Evolutionary conservation across 257 asterid genomes (phyloP).

Genomic region (Gardenia jasminoides): DNA sequence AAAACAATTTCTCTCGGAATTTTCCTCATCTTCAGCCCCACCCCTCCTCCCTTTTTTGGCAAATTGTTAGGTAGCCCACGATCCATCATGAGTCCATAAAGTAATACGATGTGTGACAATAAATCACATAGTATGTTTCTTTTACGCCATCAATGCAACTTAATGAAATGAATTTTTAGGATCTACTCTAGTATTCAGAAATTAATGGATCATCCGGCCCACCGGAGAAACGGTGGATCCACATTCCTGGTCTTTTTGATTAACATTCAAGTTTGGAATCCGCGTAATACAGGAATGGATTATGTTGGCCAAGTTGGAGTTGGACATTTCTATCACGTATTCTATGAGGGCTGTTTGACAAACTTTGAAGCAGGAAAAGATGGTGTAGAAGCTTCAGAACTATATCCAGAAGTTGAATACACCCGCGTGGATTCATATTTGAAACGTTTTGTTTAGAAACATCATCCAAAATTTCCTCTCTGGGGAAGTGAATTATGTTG

Average conservation of each 20-base stretch:
- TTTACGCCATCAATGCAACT: too few relatives aligned
- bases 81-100: too few relatives aligned
- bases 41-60: too few relatives aligned
- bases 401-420: constrained; percentile 70
- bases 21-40: neutral
- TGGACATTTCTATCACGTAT: constrained; percentile 78
- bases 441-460: constrained; percentile 37
- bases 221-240: too few relatives aligned
- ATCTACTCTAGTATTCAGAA: too few relatives aligned
- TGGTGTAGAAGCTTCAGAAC: constrained; percentile 71
- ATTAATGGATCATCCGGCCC: too few relatives aligned
- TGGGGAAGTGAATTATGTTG: neutral
- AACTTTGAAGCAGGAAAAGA: constrained; percentile 65
- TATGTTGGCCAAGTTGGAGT: constrained; percentile 57
- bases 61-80: too few relatives aligned
- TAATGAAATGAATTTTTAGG: too few relatives aligned
- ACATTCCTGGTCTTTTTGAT: neutral
- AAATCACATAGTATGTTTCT: too few relatives aligned
- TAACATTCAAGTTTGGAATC: neutral
- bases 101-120: too few relatives aligned
- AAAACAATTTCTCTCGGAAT: too few relatives aligned
- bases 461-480: neutral
- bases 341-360: constrained; percentile 77
- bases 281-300: constrained; percentile 38
- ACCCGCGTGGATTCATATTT: constrained; percentile 55